These are phyloP conservation scores for Rhododendron ferrugineum DNA, from an alignment of 148 eudicot genomes.

Conservation along the genomic window DNA sequence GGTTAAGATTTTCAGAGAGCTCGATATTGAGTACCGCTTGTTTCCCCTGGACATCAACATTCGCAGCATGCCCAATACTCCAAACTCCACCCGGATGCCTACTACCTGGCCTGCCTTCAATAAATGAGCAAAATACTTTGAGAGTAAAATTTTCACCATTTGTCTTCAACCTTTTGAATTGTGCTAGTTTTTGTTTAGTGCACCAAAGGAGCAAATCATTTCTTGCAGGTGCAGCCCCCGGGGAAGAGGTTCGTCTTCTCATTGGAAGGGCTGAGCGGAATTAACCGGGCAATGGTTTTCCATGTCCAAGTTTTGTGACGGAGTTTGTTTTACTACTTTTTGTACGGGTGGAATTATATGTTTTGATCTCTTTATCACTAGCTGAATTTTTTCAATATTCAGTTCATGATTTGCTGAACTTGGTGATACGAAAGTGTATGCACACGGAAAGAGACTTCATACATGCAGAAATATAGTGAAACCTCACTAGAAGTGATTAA, in stretches of 20 bases:
- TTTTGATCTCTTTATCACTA: not conserved
- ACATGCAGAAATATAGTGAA: not conserved
- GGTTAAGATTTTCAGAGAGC: too few species aligned
- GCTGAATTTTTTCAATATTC: not conserved
- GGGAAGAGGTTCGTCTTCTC: not conserved
- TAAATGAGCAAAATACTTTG: not conserved
- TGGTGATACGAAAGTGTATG: not conserved
- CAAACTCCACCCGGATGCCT: conserved; percentile 20
- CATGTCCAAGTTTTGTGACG: not conserved
- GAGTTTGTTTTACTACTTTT: not conserved
- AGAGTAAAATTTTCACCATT: not conserved
- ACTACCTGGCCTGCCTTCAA: conserved; percentile 20
- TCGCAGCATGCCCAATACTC: too few species aligned
- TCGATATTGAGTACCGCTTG: too few species aligned
- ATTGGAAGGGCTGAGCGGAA: not conserved
- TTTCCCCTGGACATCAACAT: too few species aligned
- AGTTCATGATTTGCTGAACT: too few species aligned
- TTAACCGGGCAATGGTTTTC: conserved; percentile 3
- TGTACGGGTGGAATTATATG: not conserved
- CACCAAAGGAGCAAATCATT: not conserved
- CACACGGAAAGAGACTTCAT: not conserved
- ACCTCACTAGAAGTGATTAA: too few species aligned
- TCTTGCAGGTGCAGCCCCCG: not conserved
- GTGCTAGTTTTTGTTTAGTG: not conserved
- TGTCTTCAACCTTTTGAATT: not conserved